Conservation (phyloP, 352 stramenopile genomes). For the Phytopythium sindhum region DNA sequence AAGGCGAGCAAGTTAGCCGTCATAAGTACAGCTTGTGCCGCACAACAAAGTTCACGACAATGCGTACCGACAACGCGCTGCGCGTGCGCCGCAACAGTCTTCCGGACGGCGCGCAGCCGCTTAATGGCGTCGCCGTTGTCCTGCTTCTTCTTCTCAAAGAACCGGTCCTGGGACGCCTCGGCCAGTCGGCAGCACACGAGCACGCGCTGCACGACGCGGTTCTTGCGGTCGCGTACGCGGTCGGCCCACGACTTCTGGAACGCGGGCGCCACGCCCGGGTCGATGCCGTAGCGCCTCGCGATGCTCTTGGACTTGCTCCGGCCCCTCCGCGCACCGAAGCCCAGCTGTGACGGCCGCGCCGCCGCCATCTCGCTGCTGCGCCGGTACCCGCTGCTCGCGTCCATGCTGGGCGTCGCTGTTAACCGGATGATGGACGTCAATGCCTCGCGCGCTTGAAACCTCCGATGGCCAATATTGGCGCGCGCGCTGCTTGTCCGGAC, state of each 20-base stretch:
- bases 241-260: conserved; percentile 14
- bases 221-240: conserved; percentile 47
- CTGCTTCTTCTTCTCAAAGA: conserved; percentile 42
- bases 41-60: background rate
- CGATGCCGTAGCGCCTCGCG: conserved; percentile 13
- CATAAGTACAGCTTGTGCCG: background rate
- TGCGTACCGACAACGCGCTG: conserved; percentile 45
- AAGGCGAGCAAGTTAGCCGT: background rate
- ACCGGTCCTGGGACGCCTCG: conserved; percentile 46
- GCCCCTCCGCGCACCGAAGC: too few species aligned
- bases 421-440: background rate
- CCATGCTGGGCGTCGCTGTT: background rate
- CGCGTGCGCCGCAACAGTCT: conserved; percentile 38
- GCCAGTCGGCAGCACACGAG: conserved; percentile 48
- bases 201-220: conserved; percentile 60
- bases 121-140: conserved; percentile 40
- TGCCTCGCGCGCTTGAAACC: background rate
- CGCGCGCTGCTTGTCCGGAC: background rate
- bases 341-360: background rate
- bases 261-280: conserved; percentile 12
- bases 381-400: background rate
- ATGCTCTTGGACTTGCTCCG: background rate
- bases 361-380: background rate
- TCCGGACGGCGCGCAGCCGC: conserved; percentile 35
- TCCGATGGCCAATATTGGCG: background rate